A percentile compares a stretch with the other conserved stretches of the same genome.
Evolutionary conservation across 2,329 filamentous ascomycete species (phyloP).

Genomic region (Byssoonygena ceratinophila): DNA sequence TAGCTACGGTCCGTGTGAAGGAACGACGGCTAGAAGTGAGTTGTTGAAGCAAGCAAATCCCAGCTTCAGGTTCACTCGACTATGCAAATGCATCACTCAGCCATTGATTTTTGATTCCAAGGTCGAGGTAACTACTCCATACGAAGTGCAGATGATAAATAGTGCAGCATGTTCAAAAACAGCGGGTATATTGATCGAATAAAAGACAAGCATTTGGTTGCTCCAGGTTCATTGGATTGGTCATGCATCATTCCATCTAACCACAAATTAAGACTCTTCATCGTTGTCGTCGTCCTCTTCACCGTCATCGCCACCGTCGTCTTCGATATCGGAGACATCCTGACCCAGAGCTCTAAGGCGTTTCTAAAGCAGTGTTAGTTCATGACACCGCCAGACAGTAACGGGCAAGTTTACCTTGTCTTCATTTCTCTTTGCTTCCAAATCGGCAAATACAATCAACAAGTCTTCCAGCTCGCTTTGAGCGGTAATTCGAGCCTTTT

Average conservation of each 20-base stretch:
- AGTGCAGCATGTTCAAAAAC: not conserved
- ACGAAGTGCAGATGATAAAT: too few species aligned
- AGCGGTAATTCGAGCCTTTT: slow-evolving; percentile 51
- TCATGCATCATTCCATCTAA: not conserved
- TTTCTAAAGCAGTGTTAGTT: slow-evolving; percentile 38
- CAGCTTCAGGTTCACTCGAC: too few species aligned
- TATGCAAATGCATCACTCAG: too few species aligned
- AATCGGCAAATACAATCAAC: slow-evolving; percentile 67
- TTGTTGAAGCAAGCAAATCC: too few species aligned
- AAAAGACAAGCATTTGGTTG: not conserved
- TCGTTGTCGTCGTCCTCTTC: slow-evolving; percentile 35
- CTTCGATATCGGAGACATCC: slow-evolving; percentile 65
- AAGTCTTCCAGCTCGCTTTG: slow-evolving; percentile 72
- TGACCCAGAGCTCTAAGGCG: slow-evolving; percentile 58
- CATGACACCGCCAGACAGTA: not conserved
- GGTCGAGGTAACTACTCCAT: too few species aligned
- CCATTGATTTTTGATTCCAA: too few species aligned
- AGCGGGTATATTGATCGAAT: not conserved
- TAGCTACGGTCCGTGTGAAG: too few species aligned
- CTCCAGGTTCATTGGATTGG: not conserved
- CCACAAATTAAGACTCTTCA: too few species aligned
- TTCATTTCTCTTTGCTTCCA: slow-evolving; percentile 63
- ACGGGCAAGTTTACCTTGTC: slow-evolving; percentile 54
- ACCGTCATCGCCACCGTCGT: slow-evolving; percentile 48
- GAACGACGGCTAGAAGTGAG: too few species aligned